Evolutionary conservation across 1,284 basidiomycete species (phyloP).

Genomic region (Waitea zeae): DNA sequence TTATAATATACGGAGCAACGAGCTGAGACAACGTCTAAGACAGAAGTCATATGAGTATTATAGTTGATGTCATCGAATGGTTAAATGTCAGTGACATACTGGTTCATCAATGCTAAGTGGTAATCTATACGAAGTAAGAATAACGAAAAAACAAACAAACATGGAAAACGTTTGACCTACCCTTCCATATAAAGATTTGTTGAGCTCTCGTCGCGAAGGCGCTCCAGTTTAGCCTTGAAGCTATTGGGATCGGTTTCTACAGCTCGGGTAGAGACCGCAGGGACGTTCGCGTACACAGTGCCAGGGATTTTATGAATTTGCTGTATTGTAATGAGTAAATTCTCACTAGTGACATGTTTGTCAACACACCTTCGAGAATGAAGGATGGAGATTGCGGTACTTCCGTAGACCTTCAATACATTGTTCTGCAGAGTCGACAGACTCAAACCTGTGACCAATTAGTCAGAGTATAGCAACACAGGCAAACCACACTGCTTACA

Average conservation of each 20-base stretch:
- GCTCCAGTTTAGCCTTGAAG: constrained; percentile 60
- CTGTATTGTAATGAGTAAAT: constrained; percentile 19
- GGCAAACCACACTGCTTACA: constrained; percentile 26
- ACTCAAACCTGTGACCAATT: constrained; percentile 30
- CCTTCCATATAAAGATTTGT: constrained; percentile 67
- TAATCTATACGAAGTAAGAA: constrained; percentile 18
- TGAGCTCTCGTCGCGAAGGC: constrained; percentile 36
- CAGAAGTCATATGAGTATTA: no score
- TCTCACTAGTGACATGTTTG: background rate
- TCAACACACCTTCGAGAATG: constrained; percentile 35
- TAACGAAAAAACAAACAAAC: constrained; percentile 3
- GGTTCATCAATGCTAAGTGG: constrained; percentile 37
- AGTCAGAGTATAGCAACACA: constrained; percentile 4
- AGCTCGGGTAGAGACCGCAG: constrained; percentile 6
- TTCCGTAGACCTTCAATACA: constrained; percentile 50
- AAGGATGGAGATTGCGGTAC: constrained; percentile 59
- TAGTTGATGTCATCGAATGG: no score
- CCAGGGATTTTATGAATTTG: constrained; percentile 68
- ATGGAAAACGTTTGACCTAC: constrained; percentile 14
- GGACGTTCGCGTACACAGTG: constrained; percentile 24
- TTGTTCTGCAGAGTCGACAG: constrained; percentile 41
- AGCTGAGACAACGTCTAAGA: constrained; percentile 44
- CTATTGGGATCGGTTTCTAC: constrained; percentile 13
- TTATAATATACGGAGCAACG: constrained; percentile 44
- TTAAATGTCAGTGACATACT: no score